These are phyloP conservation scores for Penicillium tannophilum DNA, from an alignment of 495 filamentous ascomycete genomes.

Conservation along the genomic window DNA sequence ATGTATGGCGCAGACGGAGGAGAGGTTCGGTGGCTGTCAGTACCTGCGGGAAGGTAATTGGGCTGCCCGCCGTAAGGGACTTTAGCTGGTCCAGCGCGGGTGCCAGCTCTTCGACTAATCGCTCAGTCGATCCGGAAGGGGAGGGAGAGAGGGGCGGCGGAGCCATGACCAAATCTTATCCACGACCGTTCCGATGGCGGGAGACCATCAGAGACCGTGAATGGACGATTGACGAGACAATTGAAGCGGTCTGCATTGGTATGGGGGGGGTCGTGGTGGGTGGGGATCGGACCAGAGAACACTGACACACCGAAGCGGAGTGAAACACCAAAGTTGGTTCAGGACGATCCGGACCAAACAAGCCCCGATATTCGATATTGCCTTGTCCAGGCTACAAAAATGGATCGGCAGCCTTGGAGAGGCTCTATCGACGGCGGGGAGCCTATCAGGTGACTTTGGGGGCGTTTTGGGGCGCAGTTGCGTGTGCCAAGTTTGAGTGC, in stretches of 20 bases:
- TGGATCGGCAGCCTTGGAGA: slow-evolving; percentile 14
- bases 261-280: slow-evolving; percentile 20
- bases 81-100: slow-evolving; percentile 58
- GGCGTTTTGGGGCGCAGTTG: slow-evolving; percentile 13
- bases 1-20: slow-evolving; percentile 55
- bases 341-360: slow-evolving; percentile 6
- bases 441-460: slow-evolving; percentile 29
- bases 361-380: slow-evolving; percentile 7
- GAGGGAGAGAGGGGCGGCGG: slow-evolving; percentile 60
- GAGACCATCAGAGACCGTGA: slow-evolving; percentile 46
- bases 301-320: slow-evolving; percentile 9
- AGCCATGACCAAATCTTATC: slow-evolving; percentile 44
- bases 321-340: slow-evolving; percentile 1
- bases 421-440: slow-evolving; percentile 23
- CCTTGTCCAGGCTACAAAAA: slow-evolving; percentile 15
- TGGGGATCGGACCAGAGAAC: slow-evolving; percentile 8
- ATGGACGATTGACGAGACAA: slow-evolving; percentile 34
- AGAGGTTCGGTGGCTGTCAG: slow-evolving; percentile 42
- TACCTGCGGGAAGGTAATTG: slow-evolving; percentile 30
- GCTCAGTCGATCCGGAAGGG: slow-evolving; percentile 60
- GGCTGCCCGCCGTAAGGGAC: slow-evolving; percentile 25
- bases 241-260: slow-evolving; percentile 48
- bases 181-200: slow-evolving; percentile 41
- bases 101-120: slow-evolving; percentile 62
- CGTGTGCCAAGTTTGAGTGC: slow-evolving; percentile 2